phyloP scores from a whole-genome alignment of 768 basidiomycete species.

The Termitomyces sp. region DNA sequence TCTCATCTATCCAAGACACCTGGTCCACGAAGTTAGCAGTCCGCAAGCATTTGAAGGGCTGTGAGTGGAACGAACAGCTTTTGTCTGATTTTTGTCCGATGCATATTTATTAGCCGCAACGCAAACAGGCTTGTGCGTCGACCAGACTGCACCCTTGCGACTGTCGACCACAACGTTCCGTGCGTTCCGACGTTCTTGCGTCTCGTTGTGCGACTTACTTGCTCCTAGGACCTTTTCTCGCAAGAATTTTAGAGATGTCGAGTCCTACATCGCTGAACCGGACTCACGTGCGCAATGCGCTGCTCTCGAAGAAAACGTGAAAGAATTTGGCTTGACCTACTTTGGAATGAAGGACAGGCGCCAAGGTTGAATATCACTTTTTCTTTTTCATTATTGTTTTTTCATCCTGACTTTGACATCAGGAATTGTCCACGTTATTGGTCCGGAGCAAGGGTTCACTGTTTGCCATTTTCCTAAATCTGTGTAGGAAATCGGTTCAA shows the following conservation, averaged over 20 bases:
- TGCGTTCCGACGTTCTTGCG: constrained; percentile 33
- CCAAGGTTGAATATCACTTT: constrained; percentile 51
- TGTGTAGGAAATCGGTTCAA: background rate
- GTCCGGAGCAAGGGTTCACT: constrained; percentile 92
- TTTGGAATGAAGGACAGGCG: constrained; percentile 88
- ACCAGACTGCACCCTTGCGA: constrained; percentile 86
- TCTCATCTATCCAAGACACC: constrained; percentile 31
- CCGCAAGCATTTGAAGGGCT: constrained; percentile 89
- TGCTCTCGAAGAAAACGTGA: constrained; percentile 85
- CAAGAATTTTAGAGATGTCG: constrained; percentile 68
- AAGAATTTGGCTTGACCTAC: constrained; percentile 87
- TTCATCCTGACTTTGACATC: constrained; percentile 4
- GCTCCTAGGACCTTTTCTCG: constrained; percentile 59
- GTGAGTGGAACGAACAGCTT: constrained; percentile 33
- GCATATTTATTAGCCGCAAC: constrained; percentile 45
- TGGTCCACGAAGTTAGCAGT: constrained; percentile 91
- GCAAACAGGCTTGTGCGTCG: constrained; percentile 76
- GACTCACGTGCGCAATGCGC: constrained; percentile 81
- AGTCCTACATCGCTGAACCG: constrained; percentile 74
- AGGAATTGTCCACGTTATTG: constrained; percentile 87
- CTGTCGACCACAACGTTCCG: constrained; percentile 87
- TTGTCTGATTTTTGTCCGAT: constrained; percentile 9
- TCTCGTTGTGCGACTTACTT: background rate
- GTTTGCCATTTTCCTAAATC: constrained; percentile 28
- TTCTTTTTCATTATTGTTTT: background rate